These are phyloP conservation scores for Penicillium mononematosum DNA, from an alignment of 495 filamentous ascomycete genomes.

Conservation along the genomic window DNA sequence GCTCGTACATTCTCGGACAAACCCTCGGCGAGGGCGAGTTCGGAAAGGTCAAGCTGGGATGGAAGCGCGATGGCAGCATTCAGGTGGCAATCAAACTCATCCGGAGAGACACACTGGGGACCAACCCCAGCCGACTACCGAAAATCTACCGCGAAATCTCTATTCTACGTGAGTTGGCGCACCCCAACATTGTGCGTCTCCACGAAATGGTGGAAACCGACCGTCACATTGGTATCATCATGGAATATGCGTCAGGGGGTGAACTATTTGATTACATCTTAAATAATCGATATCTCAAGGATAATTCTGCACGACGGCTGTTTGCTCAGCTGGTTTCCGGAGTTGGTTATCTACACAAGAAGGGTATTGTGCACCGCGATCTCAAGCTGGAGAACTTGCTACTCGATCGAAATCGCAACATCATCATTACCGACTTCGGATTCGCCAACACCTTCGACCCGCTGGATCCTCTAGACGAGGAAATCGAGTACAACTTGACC, in stretches of 20 bases:
- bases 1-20: slow-evolving; percentile 91
- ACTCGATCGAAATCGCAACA: slow-evolving; percentile 93
- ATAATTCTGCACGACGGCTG: slow-evolving; percentile 81
- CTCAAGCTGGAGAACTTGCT: slow-evolving; percentile 96
- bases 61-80: slow-evolving; percentile 92
- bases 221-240: slow-evolving; percentile 93
- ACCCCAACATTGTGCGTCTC: slow-evolving; percentile 94
- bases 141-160: slow-evolving; percentile 97
- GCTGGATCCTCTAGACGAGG: slow-evolving; percentile 79
- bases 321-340: slow-evolving; percentile 97
- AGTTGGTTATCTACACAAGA: slow-evolving; percentile 97
- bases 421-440: slow-evolving; percentile 99
- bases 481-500: slow-evolving; percentile 82
- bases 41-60: slow-evolving; percentile 98
- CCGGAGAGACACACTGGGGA: slow-evolving; percentile 79
- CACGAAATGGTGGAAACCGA: slow-evolving; percentile 99
- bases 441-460: slow-evolving; percentile 98
- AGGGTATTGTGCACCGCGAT: slow-evolving; percentile 97
- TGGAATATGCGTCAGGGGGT: slow-evolving; percentile 96
- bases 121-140: slow-evolving; percentile 80
- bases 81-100: slow-evolving; percentile 99
- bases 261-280: slow-evolving; percentile 98
- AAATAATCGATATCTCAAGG: slow-evolving; percentile 93
- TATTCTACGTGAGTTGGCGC: slow-evolving; percentile 80
- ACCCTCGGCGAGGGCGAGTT: slow-evolving; percentile 99